Percentiles rank a stretch among this genome's conserved stretches.
These are phyloP conservation scores for Ploettnerulaceae sp. DNA, from an alignment of 2,329 filamentous ascomycete species.

Conservation along the genomic window DNA sequence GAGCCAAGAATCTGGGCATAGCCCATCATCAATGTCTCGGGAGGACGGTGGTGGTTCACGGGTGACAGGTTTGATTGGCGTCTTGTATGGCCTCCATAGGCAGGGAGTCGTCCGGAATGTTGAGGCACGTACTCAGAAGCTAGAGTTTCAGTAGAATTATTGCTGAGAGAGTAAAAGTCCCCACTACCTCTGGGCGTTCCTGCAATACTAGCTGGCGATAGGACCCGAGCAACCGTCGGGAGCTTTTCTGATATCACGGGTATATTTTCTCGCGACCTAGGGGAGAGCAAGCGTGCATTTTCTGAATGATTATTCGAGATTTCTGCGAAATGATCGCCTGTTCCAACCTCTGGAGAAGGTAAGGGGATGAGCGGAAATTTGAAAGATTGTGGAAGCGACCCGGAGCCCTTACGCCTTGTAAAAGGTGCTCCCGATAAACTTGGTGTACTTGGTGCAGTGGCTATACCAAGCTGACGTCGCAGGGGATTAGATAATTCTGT, in stretches of 20 bases:
- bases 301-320: conserved; percentile 13
- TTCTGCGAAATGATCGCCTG: conserved; percentile 10
- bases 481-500: conserved; percentile 24
- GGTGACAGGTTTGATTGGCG: conserved; percentile 41
- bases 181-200: conserved; percentile 85
- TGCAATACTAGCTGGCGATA: conserved; percentile 71
- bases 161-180: conserved; percentile 92
- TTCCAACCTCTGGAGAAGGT: conserved; percentile 26
- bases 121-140: conserved; percentile 80
- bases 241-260: conserved; percentile 53
- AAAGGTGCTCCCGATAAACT: conserved; percentile 35
- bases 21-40: conserved; percentile 93
- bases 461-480: conserved; percentile 25
- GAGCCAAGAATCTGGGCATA: conserved; percentile 92
- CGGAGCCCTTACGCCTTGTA: conserved; percentile 32
- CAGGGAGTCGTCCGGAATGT: conserved; percentile 38
- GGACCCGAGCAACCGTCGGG: conserved; percentile 57
- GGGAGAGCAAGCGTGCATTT: conserved; percentile 24
- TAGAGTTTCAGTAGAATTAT: conserved; percentile 89
- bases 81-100: conserved; percentile 38
- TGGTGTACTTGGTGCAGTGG: conserved; percentile 39
- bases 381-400: conserved; percentile 42
- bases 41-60: conserved; percentile 43
- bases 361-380: conserved; percentile 49
- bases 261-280: conserved; percentile 33